These are phyloP conservation scores for Closterium sp. DNA, from an alignment of 139 green algal genomes.

Conservation along the genomic window DNA sequence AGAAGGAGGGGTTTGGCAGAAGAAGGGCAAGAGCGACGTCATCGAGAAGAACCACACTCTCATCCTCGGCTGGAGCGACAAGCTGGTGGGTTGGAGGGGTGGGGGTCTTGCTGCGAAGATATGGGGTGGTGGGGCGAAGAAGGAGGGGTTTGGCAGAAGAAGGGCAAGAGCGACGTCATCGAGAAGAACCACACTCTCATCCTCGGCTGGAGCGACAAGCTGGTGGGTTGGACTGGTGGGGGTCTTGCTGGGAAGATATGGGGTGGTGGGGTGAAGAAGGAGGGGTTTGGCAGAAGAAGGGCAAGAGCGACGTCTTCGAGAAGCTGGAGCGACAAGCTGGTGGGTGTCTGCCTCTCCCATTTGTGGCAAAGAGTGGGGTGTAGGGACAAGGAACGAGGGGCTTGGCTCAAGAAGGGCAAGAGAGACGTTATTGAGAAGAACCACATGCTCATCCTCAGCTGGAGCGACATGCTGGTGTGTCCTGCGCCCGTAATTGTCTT, in stretches of 20 bases:
- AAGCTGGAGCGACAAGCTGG: conserved; percentile 62
- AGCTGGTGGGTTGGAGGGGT: conserved; percentile 30
- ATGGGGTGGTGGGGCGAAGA: not conserved
- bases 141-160: conserved; percentile 26
- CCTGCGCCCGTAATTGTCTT: no score
- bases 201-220: conserved; percentile 64
- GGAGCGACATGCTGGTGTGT: conserved; percentile 59
- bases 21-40: conserved; percentile 46
- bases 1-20: not conserved
- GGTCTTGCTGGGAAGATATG: no score
- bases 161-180: conserved; percentile 59
- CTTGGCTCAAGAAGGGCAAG: conserved; percentile 51
- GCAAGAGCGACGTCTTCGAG: conserved; percentile 58
- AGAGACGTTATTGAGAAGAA: conserved; percentile 60
- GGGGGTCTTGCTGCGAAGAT: no score
- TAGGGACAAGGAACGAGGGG: not conserved
- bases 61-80: conserved; percentile 64
- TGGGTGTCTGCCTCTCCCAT: no score
- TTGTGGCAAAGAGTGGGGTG: no score
- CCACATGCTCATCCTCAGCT: conserved; percentile 64
- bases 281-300: not conserved
- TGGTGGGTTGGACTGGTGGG: no score
- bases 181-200: conserved; percentile 63
- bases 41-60: conserved; percentile 62
- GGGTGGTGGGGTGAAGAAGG: not conserved